Percentiles rank a stretch among this genome's conserved stretches.
Evolutionary conservation across 371 early-diverging fungal genomes (phyloP).

Genomic region (Actinomucor elegans): DNA sequence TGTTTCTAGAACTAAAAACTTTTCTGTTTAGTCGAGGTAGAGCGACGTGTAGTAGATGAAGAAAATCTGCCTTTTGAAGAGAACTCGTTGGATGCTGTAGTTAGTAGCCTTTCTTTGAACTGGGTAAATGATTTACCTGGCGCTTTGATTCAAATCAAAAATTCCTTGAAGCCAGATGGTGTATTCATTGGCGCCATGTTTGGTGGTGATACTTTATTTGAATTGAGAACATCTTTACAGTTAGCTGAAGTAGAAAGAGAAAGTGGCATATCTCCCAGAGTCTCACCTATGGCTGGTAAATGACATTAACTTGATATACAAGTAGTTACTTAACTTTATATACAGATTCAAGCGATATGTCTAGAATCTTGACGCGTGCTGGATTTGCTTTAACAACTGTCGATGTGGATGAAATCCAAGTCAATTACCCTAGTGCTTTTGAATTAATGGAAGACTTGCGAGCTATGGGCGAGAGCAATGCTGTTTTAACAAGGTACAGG

Average conservation of each 20-base stretch:
- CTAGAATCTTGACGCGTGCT: conserved; percentile 77
- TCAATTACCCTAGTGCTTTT: conserved; percentile 90
- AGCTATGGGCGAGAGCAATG: conserved; percentile 95
- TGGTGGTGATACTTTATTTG: conserved; percentile 94
- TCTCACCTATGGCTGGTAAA: conserved; percentile 88
- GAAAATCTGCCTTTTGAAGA: conserved; percentile 78
- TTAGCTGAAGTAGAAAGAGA: conserved; percentile 90
- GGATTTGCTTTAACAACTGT: conserved; percentile 91
- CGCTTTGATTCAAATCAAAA: conserved; percentile 80
- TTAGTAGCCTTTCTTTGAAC: conserved; percentile 86
- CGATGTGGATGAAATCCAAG: conserved; percentile 91
- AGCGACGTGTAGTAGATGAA: conserved; percentile 82
- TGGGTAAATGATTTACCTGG: conserved; percentile 97
- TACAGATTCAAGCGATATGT: conserved; percentile 81
- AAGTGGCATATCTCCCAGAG: conserved; percentile 88
- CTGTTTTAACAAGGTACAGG: conserved; percentile 72
- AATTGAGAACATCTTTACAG: conserved; percentile 87
- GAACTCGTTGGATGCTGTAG: conserved; percentile 82
- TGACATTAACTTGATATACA: not conserved
- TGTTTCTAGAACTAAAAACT: conserved; percentile 17
- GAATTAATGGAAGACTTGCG: conserved; percentile 89
- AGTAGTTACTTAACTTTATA: too few relatives aligned
- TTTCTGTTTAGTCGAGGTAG: conserved; percentile 58
- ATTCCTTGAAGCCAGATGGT: conserved; percentile 86
- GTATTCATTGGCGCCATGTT: conserved; percentile 91